Percentiles rank a stretch among this genome's conserved stretches.
These are phyloP conservation scores for Populus hybrid DNA, from an alignment of 441 rosid species.

Conservation along the genomic window DNA sequence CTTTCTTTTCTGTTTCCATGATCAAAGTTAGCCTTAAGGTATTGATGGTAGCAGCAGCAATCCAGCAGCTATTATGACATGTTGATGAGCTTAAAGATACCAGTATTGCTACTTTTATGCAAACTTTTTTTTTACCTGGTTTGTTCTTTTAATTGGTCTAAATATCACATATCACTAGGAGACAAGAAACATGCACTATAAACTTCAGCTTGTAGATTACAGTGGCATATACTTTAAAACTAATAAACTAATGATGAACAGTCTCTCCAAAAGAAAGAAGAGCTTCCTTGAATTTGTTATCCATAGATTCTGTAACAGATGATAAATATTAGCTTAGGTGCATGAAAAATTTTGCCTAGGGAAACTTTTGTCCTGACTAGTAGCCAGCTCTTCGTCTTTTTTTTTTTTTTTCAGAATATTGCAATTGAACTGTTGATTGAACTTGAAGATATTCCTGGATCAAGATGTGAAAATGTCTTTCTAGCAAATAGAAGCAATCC, in stretches of 20 bases:
- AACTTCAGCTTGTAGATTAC: not conserved
- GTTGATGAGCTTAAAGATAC: not conserved
- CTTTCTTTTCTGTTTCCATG: not conserved
- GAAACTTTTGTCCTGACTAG: not conserved
- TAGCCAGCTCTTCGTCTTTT: conserved; percentile 5
- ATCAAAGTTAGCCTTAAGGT: not conserved
- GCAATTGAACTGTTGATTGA: conserved; percentile 63
- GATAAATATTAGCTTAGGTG: not conserved
- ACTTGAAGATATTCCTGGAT: conserved; percentile 39
- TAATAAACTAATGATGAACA: not conserved
- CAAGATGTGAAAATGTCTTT: conserved; percentile 45
- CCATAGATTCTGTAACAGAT: not conserved
- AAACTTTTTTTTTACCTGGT: not conserved
- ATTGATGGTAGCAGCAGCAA: not conserved
- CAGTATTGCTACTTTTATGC: not conserved
- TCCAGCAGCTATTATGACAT: not conserved
- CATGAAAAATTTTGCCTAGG: not conserved
- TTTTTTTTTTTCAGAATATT: conserved; percentile 52
- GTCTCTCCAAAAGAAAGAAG: not conserved
- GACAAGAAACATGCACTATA: not conserved
- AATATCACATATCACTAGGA: not conserved
- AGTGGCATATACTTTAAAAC: not conserved
- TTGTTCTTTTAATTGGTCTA: not conserved
- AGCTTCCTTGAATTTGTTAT: not conserved
- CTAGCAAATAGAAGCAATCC: conserved; percentile 43